Percentiles rank a stretch among this genome's conserved stretches.
Conservation (phyloP, 225 moss, liverwort and hornwort species). For the Asterella californica region DNA sequence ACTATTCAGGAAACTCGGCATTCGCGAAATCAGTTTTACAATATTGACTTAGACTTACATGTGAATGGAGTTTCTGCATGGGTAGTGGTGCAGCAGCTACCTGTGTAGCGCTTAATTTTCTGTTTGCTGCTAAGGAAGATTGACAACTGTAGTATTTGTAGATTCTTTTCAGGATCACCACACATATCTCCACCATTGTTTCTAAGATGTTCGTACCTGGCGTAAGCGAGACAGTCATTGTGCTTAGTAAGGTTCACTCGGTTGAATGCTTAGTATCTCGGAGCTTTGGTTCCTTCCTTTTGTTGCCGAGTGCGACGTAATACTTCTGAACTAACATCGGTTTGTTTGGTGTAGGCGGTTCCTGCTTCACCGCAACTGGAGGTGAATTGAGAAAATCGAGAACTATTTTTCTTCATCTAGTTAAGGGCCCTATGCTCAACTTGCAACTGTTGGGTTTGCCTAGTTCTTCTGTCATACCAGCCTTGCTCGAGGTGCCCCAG, state of each 20-base stretch:
- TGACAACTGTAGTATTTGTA: too few relatives aligned
- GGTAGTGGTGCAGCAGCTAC: not conserved
- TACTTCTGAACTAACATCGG: not conserved
- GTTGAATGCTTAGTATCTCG: too few relatives aligned
- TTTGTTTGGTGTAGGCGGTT: slow-evolving; percentile 6
- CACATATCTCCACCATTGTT: not conserved
- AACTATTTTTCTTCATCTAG: slow-evolving; percentile 26
- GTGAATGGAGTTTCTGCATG: too few relatives aligned
- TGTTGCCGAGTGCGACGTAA: not conserved
- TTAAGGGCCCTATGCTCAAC: slow-evolving; percentile 34
- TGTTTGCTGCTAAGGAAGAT: not conserved
- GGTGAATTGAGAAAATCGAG: slow-evolving; percentile 39
- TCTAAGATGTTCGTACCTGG: not conserved
- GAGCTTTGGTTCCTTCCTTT: too few relatives aligned
- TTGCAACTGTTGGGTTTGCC: slow-evolving; percentile 58
- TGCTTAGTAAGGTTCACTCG: too few relatives aligned
- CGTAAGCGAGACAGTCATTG: not conserved
- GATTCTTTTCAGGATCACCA: not conserved
- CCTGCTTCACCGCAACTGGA: slow-evolving; percentile 32
- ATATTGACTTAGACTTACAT: not conserved
- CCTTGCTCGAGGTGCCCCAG: slow-evolving; percentile 55
- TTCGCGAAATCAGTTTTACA: not conserved
- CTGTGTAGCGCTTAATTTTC: not conserved
- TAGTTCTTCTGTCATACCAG: slow-evolving; percentile 50
- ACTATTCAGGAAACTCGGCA: not conserved